These are phyloP conservation scores for Chlorociboria aeruginascens DNA, from an alignment of 495 filamentous ascomycete species.

Conservation along the genomic window DNA sequence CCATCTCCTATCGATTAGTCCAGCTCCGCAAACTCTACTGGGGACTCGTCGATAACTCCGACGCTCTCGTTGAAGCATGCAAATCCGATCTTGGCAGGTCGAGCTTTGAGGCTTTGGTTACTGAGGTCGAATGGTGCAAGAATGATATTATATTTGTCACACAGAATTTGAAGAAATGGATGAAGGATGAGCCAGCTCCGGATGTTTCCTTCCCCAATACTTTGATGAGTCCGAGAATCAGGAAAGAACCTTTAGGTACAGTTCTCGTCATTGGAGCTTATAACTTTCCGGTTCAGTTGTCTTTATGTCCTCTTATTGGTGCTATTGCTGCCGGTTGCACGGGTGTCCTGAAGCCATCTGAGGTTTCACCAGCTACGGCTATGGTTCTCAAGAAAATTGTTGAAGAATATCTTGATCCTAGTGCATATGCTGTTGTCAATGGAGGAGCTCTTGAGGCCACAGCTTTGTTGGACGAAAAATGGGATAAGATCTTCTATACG, in stretches of 20 bases:
- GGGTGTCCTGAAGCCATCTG: constrained; percentile 79
- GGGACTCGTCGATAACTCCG: constrained; percentile 67
- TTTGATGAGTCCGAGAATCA: constrained; percentile 58
- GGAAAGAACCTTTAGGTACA: constrained; percentile 79
- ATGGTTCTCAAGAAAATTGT: constrained; percentile 70
- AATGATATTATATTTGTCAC: constrained; percentile 69
- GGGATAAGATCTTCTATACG: constrained; percentile 98
- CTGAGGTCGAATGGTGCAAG: constrained; percentile 59
- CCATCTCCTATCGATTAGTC: constrained; percentile 64
- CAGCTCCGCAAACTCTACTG: constrained; percentile 93
- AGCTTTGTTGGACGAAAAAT: constrained; percentile 72
- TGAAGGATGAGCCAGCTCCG: constrained; percentile 62
- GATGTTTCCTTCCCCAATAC: constrained; percentile 58
- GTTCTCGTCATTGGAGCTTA: constrained; percentile 84
- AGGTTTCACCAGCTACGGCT: constrained; percentile 62
- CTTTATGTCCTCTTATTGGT: constrained; percentile 67
- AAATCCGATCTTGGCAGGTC: constrained; percentile 65
- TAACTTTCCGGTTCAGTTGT: constrained; percentile 82
- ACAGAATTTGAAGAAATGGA: constrained; percentile 67
- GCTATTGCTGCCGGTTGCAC: constrained; percentile 90
- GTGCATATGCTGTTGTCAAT: constrained; percentile 69
- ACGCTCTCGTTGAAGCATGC: constrained; percentile 56
- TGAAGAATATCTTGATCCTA: constrained; percentile 59
- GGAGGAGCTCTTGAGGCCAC: constrained; percentile 71
- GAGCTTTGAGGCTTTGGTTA: constrained; percentile 53